Percentiles rank a stretch among this genome's conserved stretches.
Conservation (phyloP, 441 rosid genomes). For the Erodium moschatum region DNA sequence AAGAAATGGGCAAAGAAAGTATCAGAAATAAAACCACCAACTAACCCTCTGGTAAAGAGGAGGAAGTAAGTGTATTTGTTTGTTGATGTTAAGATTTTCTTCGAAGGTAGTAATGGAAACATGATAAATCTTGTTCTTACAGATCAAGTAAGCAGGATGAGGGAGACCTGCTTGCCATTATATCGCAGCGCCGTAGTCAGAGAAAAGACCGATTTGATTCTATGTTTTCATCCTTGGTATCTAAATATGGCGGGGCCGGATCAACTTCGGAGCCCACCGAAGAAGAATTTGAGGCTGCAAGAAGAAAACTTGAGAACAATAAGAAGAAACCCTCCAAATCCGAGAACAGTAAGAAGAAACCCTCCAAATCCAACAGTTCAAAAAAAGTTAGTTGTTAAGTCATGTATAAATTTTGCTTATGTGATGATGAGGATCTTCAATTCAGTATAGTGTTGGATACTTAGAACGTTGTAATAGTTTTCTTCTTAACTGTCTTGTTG, state of each 20-base stretch:
- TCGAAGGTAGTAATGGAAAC: neutral
- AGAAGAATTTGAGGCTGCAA: slow-evolving; percentile 86
- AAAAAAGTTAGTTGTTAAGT: neutral
- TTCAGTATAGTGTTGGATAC: too few species aligned
- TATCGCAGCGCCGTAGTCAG: slow-evolving; percentile 49
- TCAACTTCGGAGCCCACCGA: slow-evolving; percentile 57
- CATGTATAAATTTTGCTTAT: neutral
- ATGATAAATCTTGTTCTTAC: neutral
- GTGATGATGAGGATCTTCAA: too few species aligned
- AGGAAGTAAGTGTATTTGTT: slow-evolving; percentile 39
- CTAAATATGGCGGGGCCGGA: slow-evolving; percentile 55
- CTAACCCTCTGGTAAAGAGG: slow-evolving; percentile 44
- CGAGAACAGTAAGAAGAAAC: too few species aligned
- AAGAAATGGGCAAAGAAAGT: slow-evolving; percentile 68
- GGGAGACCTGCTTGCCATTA: slow-evolving; percentile 44
- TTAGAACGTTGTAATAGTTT: too few species aligned
- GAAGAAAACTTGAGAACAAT: slow-evolving; percentile 48
- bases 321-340: slow-evolving; percentile 37
- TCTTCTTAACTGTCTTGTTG: neutral
- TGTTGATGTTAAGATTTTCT: neutral
- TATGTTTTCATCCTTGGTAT: slow-evolving; percentile 64
- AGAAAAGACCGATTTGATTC: slow-evolving; percentile 69
- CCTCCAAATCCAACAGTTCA: slow-evolving; percentile 17
- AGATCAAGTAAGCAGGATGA: slow-evolving; percentile 47
- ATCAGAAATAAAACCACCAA: slow-evolving; percentile 66